phyloP scores from a whole-genome alignment of 176 grass and related monocot species.

The Avena insularis region DNA sequence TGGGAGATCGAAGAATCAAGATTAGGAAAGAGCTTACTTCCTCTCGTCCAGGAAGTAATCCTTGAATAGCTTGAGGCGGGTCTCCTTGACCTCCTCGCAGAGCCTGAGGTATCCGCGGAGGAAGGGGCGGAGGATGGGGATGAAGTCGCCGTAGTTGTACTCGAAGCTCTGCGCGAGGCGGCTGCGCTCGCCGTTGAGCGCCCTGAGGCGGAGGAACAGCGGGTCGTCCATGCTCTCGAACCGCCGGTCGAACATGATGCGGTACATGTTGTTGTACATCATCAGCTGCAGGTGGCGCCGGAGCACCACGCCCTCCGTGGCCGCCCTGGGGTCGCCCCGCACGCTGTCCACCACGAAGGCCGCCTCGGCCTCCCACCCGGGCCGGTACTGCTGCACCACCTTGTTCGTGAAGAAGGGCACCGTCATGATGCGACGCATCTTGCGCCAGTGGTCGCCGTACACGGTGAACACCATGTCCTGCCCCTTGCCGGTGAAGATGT shows the following conservation, averaged over 20 bases:
- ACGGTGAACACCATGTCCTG: slow-evolving; percentile 99
- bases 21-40: slow-evolving; percentile 60
- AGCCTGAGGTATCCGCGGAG: slow-evolving; percentile 75
- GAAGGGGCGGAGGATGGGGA: slow-evolving; percentile 77
- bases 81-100: slow-evolving; percentile 84
- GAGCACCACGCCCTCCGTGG: slow-evolving; percentile 60
- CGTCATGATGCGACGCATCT: slow-evolving; percentile 94
- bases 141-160: slow-evolving; percentile 98
- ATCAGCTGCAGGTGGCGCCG: slow-evolving; percentile 78
- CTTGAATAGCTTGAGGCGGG: slow-evolving; percentile 79
- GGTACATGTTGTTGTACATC: slow-evolving; percentile 98
- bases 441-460: slow-evolving; percentile 95
- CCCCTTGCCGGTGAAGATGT: slow-evolving; percentile 85
- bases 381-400: slow-evolving; percentile 81
- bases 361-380: slow-evolving; percentile 82
- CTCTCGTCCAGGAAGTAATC: slow-evolving; percentile 92
- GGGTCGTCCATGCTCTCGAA: slow-evolving; percentile 84
- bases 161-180: slow-evolving; percentile 95
- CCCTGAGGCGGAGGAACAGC: slow-evolving; percentile 62
- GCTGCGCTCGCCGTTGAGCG: slow-evolving; percentile 80
- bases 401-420: slow-evolving; percentile 94
- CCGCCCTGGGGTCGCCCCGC: slow-evolving; percentile 53
- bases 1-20: background rate
- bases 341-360: slow-evolving; percentile 69
- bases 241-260: slow-evolving; percentile 87